These are phyloP conservation scores for Penicillium desertorum DNA, from an alignment of 495 filamentous ascomycete genomes.

Conservation along the genomic window DNA sequence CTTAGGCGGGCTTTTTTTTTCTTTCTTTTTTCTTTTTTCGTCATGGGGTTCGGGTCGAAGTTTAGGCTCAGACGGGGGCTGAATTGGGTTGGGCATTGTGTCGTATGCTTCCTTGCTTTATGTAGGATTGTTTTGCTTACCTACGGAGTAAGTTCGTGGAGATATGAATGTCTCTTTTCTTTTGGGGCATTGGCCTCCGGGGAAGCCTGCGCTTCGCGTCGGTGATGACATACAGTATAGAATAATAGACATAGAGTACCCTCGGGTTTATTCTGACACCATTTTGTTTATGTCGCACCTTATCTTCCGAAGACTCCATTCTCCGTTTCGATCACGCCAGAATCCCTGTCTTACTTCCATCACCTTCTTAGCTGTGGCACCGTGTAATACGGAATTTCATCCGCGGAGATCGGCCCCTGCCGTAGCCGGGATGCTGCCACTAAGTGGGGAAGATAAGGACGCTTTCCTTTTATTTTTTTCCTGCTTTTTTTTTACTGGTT, in stretches of 20 bases:
- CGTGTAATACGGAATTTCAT: background rate
- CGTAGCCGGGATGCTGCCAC: slow-evolving; percentile 15
- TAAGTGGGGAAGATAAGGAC: slow-evolving; percentile 21
- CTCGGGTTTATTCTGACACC: background rate
- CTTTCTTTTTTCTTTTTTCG: background rate
- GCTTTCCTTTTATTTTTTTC: background rate
- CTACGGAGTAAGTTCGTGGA: background rate
- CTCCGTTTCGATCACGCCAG: no score
- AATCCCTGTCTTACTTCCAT: background rate
- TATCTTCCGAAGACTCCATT: no score
- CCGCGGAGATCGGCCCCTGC: slow-evolving; percentile 31
- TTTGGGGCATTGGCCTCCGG: background rate
- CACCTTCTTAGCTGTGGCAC: background rate
- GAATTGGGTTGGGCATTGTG: background rate
- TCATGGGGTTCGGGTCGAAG: background rate
- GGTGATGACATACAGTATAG: background rate
- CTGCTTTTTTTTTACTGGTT: background rate
- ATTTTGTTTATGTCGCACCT: background rate
- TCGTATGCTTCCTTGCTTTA: background rate
- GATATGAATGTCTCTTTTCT: background rate
- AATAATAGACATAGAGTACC: background rate
- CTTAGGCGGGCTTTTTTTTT: background rate
- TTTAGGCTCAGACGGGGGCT: background rate
- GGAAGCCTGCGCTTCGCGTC: background rate
- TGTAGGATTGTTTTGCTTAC: background rate